These are phyloP conservation scores for Diplodia scrobiculata DNA, from an alignment of 2,329 filamentous ascomycete genomes.

Conservation along the genomic window DNA sequence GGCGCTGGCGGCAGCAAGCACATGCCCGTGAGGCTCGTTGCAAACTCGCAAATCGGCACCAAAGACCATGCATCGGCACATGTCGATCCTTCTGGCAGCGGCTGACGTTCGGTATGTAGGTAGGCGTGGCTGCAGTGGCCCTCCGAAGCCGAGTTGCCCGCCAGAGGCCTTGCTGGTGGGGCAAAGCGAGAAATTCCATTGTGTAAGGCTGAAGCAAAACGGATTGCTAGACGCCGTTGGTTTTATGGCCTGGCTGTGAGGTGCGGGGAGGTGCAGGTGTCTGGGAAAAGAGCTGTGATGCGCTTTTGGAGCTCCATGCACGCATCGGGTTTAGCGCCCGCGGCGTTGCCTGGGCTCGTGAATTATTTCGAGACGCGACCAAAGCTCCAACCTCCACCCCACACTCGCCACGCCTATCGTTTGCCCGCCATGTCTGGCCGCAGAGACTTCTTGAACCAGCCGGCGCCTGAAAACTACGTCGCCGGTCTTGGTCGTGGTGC, in stretches of 20 bases:
- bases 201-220: not conserved
- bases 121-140: not conserved
- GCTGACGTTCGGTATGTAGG: not conserved
- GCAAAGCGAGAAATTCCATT: not conserved
- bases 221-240: not conserved
- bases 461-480: constrained; percentile 67
- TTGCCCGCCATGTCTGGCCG: constrained; percentile 58
- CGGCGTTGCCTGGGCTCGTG: not conserved
- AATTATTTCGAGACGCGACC: constrained; percentile 18
- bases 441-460: constrained; percentile 87
- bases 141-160: not conserved
- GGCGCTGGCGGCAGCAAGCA: not conserved
- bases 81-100: not conserved
- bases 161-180: not conserved
- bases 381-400: constrained; percentile 18
- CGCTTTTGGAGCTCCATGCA: constrained; percentile 3
- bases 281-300: not conserved
- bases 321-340: constrained; percentile 8
- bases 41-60: not conserved
- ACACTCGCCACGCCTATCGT: not conserved
- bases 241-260: not conserved
- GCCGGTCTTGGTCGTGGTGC: constrained; percentile 96
- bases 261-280: not conserved
- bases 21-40: not conserved
- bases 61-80: not conserved